phyloP scores from a whole-genome alignment of 2,329 filamentous ascomycete genomes.

The Trichophyton verrucosum region DNA sequence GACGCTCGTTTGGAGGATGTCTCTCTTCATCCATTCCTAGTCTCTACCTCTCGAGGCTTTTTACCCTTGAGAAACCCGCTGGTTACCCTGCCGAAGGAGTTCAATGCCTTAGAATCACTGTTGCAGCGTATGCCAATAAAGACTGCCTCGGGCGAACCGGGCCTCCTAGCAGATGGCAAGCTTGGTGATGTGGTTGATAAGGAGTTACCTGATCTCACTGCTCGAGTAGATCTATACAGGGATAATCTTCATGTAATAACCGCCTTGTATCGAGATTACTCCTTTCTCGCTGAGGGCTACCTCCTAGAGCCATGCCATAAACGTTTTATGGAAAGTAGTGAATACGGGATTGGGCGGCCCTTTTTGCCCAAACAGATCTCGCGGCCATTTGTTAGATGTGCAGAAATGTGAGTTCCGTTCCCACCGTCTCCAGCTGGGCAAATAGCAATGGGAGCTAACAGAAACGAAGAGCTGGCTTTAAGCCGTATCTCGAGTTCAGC shows the following conservation, averaged over 20 bases:
- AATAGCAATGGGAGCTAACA: not conserved
- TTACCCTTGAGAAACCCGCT: not conserved
- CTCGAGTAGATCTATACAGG: not conserved
- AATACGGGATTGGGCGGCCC: not conserved
- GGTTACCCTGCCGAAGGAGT: not conserved
- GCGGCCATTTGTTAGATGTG: not conserved
- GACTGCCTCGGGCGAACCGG: not conserved
- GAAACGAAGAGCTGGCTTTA: not conserved
- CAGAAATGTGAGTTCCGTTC: not conserved
- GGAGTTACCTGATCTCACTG: not conserved
- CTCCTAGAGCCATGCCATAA: slow-evolving; percentile 2
- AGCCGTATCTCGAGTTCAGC: not conserved
- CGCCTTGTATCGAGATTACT: not conserved
- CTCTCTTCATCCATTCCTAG: not conserved
- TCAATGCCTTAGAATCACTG: not conserved
- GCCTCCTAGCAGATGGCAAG: not conserved
- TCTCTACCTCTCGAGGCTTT: not conserved
- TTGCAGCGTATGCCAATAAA: not conserved
- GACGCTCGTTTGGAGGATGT: not conserved
- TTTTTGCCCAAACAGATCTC: not conserved
- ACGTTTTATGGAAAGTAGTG: not conserved
- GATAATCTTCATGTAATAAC: slow-evolving; percentile 2
- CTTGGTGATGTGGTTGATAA: not conserved
- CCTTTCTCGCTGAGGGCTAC: not conserved
- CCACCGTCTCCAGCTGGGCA: not conserved